Base-by-base conservation (phyloP, 768 basidiomycete species). In the Amanita inopinata region DNA sequence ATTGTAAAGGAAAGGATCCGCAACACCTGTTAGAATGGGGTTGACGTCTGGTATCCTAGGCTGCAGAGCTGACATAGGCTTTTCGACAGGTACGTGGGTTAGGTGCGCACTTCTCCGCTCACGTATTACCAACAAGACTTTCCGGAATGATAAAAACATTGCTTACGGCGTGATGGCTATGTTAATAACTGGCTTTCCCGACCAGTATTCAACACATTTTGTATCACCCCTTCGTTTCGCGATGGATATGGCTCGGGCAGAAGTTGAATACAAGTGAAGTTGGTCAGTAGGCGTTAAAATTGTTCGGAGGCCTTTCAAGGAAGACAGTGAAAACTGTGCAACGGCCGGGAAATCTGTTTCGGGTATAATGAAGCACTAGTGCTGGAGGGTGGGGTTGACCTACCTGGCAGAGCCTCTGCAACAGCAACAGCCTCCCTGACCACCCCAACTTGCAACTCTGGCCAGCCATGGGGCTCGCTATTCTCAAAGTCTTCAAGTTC, bases 401-500 rank as follows among this genome's bases (percentile, higher is more conserved):
- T 47, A 89, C 92, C 91, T 44, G 94, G 91, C 17, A 99, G 64
- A 10, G 89, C 79, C 59, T 97, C 90, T 1, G 90, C 87, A 2
- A 98, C 80, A 0, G 85, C 81, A 15, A 97, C 80, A 0, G 91
- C 89, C 57, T 98, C 96, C 27, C 90, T 76, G 15, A 97, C 70
- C n/a, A 93, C 78, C 17, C 90, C 91, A 12, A 97, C 76, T 64
- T 96, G 94, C 30, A 99, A 66, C 57, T 92, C 89, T 2, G 92
- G 83, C 94, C 94, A 98, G 3, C 96, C 96, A 56, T 80, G 87
- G 3, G 73, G 61, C 48, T 79, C 76, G 18, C 61, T 65, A 22
- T 63, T 57, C 43, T 70, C 71, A 22, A 58, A 59, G 17, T 51
- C 34, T 54, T 51, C 27, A 59, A 38, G 18, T 50, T 54, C 18